Conservation (phyloP, 768 basidiomycete species). For the Pilatotrama ljubarskyi region DNA sequence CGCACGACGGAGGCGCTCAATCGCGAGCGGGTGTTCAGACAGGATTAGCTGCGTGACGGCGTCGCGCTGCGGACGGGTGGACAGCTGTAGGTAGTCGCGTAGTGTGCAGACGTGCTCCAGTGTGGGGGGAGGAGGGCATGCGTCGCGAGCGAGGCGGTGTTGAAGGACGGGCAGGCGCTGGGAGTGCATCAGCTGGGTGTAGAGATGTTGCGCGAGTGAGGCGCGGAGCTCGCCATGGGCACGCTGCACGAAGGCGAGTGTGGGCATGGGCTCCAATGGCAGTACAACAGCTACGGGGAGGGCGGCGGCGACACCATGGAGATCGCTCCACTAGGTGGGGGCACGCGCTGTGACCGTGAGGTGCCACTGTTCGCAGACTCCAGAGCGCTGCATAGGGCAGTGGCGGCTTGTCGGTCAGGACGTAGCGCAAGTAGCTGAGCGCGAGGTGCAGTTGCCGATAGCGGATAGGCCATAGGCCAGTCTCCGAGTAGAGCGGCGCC, state of each 20-base stretch:
- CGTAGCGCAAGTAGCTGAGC: conserved; percentile 25
- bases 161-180: background rate
- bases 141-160: no score
- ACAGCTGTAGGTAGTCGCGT: conserved; percentile 24
- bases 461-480: conserved; percentile 27
- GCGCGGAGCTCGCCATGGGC: background rate
- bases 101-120: background rate
- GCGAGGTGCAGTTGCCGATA: conserved; percentile 22
- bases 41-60: no score
- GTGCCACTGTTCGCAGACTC: no score
- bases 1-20: no score
- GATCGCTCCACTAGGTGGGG: background rate
- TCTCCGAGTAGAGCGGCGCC: conserved; percentile 29
- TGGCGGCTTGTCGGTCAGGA: background rate
- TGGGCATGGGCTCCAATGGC: no score
- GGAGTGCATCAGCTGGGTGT: no score
- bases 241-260: background rate
- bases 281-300: no score
- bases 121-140: background rate
- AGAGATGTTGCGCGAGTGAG: no score
- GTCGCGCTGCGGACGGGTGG: background rate
- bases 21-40: no score
- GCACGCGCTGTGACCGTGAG: no score
- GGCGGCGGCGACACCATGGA: background rate
- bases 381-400: background rate